These are phyloP conservation scores for Capsicum baccatum DNA, from an alignment of 257 asterid species.

Conservation along the genomic window DNA sequence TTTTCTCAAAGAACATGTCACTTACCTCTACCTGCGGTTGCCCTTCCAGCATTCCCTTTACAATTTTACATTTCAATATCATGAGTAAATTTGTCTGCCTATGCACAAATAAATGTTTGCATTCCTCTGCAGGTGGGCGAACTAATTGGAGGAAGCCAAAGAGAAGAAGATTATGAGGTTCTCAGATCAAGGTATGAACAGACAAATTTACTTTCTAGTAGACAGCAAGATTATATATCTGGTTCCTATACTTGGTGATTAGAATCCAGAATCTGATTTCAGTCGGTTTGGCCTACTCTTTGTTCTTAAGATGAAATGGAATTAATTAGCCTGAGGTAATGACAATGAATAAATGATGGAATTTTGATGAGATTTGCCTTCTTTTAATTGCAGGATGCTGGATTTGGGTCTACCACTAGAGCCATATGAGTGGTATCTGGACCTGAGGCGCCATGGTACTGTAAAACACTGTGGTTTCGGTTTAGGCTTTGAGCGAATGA, in stretches of 20 bases:
- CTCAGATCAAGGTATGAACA: conserved; percentile 63
- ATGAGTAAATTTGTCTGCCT: neutral
- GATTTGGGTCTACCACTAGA: conserved; percentile 80
- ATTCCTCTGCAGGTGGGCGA: conserved; percentile 77
- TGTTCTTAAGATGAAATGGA: neutral
- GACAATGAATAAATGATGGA: neutral
- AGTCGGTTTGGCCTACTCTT: neutral
- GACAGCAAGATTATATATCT: neutral
- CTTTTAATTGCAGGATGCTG: conserved; percentile 59
- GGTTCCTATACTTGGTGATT: neutral
- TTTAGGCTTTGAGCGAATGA: conserved; percentile 95
- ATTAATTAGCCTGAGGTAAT: neutral
- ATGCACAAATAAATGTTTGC: neutral
- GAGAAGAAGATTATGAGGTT: conserved; percentile 91
- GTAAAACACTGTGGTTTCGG: conserved; percentile 95
- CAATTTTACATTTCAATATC: neutral
- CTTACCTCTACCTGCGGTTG: neutral
- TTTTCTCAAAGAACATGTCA: neutral
- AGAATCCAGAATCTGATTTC: neutral
- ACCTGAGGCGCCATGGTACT: conserved; percentile 81
- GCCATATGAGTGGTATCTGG: conserved; percentile 97
- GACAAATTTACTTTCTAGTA: neutral
- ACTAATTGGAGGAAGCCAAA: conserved; percentile 98
- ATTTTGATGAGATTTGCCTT: conserved; percentile 16
- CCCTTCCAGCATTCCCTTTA: neutral